Percentiles rank a stretch among this genome's conserved stretches.
Evolutionary conservation across 1,284 basidiomycete genomes (phyloP).

Genomic region (Somion occarium): DNA sequence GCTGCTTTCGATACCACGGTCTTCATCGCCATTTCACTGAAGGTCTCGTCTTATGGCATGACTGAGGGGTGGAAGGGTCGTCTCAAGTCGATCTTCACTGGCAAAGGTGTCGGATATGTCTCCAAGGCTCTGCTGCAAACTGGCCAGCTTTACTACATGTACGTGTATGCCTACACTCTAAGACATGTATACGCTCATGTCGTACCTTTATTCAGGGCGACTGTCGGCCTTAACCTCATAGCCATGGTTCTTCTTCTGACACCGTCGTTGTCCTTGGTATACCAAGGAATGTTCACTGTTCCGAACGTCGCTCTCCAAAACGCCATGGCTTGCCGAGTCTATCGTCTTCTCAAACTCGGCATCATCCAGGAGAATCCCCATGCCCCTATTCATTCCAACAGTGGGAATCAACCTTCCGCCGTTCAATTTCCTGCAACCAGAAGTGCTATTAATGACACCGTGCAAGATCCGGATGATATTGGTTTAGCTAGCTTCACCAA

Average conservation of each 20-base stretch:
- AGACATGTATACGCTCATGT: no score
- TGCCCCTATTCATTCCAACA: not conserved
- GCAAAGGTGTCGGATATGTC: slow-evolving; percentile 9
- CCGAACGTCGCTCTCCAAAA: slow-evolving; percentile 23
- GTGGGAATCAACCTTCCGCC: no score
- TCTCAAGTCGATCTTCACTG: slow-evolving; percentile 20
- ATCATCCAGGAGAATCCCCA: slow-evolving; percentile 5
- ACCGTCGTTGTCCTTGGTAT: slow-evolving; percentile 13
- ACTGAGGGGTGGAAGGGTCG: not conserved
- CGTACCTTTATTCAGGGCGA: slow-evolving; percentile 17
- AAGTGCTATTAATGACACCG: not conserved
- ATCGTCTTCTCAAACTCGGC: slow-evolving; percentile 18
- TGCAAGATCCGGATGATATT: no score
- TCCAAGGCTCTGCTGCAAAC: slow-evolving; percentile 5
- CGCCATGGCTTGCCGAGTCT: slow-evolving; percentile 27
- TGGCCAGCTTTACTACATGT: slow-evolving; percentile 11
- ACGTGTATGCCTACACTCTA: not conserved
- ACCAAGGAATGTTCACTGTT: slow-evolving; percentile 20
- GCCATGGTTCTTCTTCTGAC: slow-evolving; percentile 18
- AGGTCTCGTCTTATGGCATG: slow-evolving; percentile 11
- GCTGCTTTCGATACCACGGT: slow-evolving; percentile 26
- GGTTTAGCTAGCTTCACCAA: not conserved
- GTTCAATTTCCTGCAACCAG: no score
- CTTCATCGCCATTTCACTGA: slow-evolving; percentile 28
- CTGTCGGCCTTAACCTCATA: slow-evolving; percentile 20